Percentiles rank a stretch among this genome's conserved stretches.
Conservation (phyloP, 192 early-diverging fungal genomes). For the Umbelopsis vinacea region DNA sequence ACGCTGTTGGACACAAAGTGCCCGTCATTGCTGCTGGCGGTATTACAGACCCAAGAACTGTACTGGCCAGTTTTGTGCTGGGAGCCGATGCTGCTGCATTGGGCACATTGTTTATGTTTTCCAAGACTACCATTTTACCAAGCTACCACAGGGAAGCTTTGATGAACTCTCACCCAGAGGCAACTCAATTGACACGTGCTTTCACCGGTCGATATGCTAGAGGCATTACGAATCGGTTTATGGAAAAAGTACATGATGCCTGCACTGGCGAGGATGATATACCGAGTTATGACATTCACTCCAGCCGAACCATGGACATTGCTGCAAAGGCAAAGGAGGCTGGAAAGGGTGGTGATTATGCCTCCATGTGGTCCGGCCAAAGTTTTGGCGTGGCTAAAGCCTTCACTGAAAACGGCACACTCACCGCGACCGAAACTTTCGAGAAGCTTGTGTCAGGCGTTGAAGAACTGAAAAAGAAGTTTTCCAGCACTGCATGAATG, state of each 20-base stretch:
- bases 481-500: background rate
- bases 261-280: background rate
- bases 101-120: slow-evolving; percentile 38
- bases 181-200: slow-evolving; percentile 24
- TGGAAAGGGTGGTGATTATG: slow-evolving; percentile 14
- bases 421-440: slow-evolving; percentile 27
- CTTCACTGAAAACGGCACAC: slow-evolving; percentile 32
- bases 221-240: slow-evolving; percentile 29
- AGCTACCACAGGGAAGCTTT: slow-evolving; percentile 18
- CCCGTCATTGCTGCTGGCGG: slow-evolving; percentile 38
- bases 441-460: slow-evolving; percentile 32
- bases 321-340: slow-evolving; percentile 22
- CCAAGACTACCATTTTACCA: slow-evolving; percentile 21
- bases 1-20: background rate
- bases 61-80: background rate
- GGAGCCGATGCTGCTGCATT: slow-evolving; percentile 28
- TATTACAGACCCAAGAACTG: slow-evolving; percentile 11
- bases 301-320: slow-evolving; percentile 33
- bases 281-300: slow-evolving; percentile 34
- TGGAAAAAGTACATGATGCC: background rate
- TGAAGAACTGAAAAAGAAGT: background rate
- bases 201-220: slow-evolving; percentile 35
- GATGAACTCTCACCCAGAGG: background rate
- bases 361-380: slow-evolving; percentile 23
- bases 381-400: slow-evolving; percentile 1